Evolutionary conservation across 2,329 filamentous ascomycete species (phyloP).

Genomic region (Xylaria multiplex): DNA sequence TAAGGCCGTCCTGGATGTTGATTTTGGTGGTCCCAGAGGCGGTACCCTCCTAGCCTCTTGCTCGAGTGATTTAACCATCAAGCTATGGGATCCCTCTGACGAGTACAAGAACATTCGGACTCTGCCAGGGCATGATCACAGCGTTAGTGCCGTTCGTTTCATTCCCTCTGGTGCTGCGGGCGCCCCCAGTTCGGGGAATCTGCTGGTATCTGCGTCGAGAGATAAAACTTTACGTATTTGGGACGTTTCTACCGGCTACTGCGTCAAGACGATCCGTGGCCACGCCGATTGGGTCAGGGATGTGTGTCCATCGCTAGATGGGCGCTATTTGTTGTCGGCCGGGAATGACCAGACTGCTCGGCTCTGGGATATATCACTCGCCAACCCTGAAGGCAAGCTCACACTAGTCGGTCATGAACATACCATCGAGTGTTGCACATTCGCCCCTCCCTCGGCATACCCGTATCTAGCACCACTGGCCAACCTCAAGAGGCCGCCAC

Average conservation of each 20-base stretch:
- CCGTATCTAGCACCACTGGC: slow-evolving; percentile 79
- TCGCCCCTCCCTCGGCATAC: slow-evolving; percentile 84
- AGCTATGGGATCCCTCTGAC: slow-evolving; percentile 91
- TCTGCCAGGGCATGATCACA: slow-evolving; percentile 90
- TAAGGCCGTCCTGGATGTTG: slow-evolving; percentile 85
- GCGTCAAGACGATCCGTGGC: slow-evolving; percentile 86
- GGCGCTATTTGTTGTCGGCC: slow-evolving; percentile 82
- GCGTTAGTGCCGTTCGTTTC: slow-evolving; percentile 87
- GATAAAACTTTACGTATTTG: slow-evolving; percentile 88
- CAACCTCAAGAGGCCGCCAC: slow-evolving; percentile 83
- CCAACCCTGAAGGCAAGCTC: slow-evolving; percentile 76
- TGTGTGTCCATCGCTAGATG: slow-evolving; percentile 83
- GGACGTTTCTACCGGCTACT: slow-evolving; percentile 94
- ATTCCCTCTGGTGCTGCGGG: slow-evolving; percentile 84
- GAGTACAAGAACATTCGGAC: slow-evolving; percentile 97
- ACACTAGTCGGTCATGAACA: slow-evolving; percentile 89
- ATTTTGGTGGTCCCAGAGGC: slow-evolving; percentile 86
- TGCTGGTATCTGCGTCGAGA: slow-evolving; percentile 85
- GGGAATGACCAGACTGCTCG: slow-evolving; percentile 84
- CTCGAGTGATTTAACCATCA: slow-evolving; percentile 90
- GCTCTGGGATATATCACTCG: slow-evolving; percentile 83
- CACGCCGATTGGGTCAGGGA: slow-evolving; percentile 93
- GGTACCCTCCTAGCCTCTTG: slow-evolving; percentile 84
- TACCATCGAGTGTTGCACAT: slow-evolving; percentile 83
- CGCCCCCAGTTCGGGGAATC: slow-evolving; percentile 80